A percentile compares a stretch with the other conserved stretches of the same genome.
Conservation (phyloP, 768 basidiomycete species). For the Phylloporus arenicola region DNA sequence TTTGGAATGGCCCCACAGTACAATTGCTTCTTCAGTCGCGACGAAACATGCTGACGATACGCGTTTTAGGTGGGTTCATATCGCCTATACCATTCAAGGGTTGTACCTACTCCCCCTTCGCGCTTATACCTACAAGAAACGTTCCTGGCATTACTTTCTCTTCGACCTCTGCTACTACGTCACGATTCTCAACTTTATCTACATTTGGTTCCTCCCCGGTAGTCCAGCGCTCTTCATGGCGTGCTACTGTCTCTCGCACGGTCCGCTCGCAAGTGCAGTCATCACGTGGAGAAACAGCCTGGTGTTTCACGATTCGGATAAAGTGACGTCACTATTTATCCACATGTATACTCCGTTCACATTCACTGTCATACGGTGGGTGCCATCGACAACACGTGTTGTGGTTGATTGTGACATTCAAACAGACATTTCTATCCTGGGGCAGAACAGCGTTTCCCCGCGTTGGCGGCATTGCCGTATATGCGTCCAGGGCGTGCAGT, state of each 20-base stretch:
- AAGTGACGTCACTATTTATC: constrained; percentile 91
- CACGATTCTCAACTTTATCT: constrained; percentile 87
- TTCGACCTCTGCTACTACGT: constrained; percentile 93
- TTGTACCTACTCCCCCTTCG: constrained; percentile 79
- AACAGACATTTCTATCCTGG: constrained; percentile 83
- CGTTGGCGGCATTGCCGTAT: constrained; percentile 61
- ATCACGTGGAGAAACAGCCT: constrained; percentile 98
- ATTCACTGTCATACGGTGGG: constrained; percentile 85
- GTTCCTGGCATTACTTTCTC: constrained; percentile 91
- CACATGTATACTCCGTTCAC: constrained; percentile 91
- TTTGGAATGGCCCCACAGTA: constrained; percentile 87
- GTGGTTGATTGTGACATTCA: constrained; percentile 3
- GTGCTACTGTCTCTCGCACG: constrained; percentile 90
- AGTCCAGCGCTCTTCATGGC: constrained; percentile 80
- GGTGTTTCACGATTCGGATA: constrained; percentile 96
- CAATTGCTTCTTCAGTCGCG: constrained; percentile 20
- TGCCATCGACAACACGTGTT: constrained; percentile 4
- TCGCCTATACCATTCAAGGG: constrained; percentile 76
- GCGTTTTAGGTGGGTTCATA: constrained; percentile 70
- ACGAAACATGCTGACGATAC: constrained; percentile 6
- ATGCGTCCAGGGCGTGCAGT: constrained; percentile 68
- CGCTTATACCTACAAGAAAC: constrained; percentile 83
- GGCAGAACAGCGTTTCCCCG: constrained; percentile 80
- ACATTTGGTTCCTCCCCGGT: constrained; percentile 83
- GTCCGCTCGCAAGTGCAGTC: constrained; percentile 86